Evolutionary conservation across 768 basidiomycete species (phyloP), one percentile per base, ranked within the genome.

Genomic region (Ramaria sp.): DNA sequence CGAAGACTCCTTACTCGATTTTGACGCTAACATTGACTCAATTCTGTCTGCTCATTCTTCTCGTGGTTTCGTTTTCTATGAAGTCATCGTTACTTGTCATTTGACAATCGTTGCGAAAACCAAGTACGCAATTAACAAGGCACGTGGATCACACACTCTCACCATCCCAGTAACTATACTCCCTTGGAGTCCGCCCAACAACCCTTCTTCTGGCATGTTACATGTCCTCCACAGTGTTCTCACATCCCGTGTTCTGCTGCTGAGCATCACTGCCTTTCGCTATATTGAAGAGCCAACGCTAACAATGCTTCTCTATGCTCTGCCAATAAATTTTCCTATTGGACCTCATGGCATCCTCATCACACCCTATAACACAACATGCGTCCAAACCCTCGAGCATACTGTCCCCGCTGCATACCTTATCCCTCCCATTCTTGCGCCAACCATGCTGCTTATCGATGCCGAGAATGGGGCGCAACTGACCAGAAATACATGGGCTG

Each of bases 401-500:
- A 61, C 67, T 20, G 70, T 69, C 28, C 63, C 71, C 24, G 79
- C 77, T 2, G 63, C 68, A 3, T 79, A 76, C 63, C 67, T 87
- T 2, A 61, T 78, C 2, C 85, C 85, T 15, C 85, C 85, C 2
- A 79, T 86, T 57, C 67, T 82, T 5, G 58, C 77, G 28, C 75
- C 75, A 9, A 56, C 65, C 1, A 50, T 63, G 18, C 61, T 59
- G 30, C 58, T 63, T 44, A 66, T 60, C 66, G 66, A 66, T 13
- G 64, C 30, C 38, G 50, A 22, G 38, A 64, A 44, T 58, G 64
- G 37, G 16, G 30, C 43, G 24, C 53, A 53, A 3, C 13, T 50
- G n/a, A 52, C 45, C n/a, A 48, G 54, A 10, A 59, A 61, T 28
- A 55, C 61, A 10, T 71, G 69, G 70, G 30, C 55, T 13, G 39